phyloP scores from a whole-genome alignment of 148 eudicot genomes.

The Camellia sinensis region DNA sequence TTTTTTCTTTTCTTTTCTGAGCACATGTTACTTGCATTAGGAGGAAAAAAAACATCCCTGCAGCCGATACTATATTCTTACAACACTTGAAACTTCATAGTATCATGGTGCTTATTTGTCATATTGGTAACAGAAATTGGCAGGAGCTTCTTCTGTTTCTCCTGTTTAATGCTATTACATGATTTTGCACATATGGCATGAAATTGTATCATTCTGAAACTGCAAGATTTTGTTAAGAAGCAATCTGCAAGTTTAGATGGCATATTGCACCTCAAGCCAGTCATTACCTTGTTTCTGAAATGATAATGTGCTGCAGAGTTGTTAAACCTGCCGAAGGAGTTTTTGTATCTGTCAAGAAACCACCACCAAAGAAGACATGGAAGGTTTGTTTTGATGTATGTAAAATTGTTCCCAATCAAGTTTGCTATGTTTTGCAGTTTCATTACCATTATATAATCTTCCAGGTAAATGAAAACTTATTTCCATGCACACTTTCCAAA shows the following conservation, averaged over 20 bases:
- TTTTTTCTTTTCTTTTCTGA: neutral
- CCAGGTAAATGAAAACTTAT: slow-evolving; percentile 88
- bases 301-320: slow-evolving; percentile 56
- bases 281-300: slow-evolving; percentile 14
- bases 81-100: neutral
- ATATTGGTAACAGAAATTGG: neutral
- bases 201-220: neutral
- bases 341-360: slow-evolving; percentile 81
- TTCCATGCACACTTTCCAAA: slow-evolving; percentile 74
- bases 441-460: slow-evolving; percentile 11
- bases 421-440: neutral
- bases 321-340: slow-evolving; percentile 82
- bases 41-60: neutral
- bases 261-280: neutral
- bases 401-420: neutral
- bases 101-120: neutral
- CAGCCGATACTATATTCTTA: neutral
- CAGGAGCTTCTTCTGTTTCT: neutral
- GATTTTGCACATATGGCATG: neutral
- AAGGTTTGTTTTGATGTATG: slow-evolving; percentile 55
- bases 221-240: neutral
- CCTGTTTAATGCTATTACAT: neutral
- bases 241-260: neutral
- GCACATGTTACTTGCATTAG: neutral
- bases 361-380: slow-evolving; percentile 73